phyloP scores from a whole-genome alignment of 2,329 filamentous ascomycete genomes.

The Plectosphaerella plurivora region DNA sequence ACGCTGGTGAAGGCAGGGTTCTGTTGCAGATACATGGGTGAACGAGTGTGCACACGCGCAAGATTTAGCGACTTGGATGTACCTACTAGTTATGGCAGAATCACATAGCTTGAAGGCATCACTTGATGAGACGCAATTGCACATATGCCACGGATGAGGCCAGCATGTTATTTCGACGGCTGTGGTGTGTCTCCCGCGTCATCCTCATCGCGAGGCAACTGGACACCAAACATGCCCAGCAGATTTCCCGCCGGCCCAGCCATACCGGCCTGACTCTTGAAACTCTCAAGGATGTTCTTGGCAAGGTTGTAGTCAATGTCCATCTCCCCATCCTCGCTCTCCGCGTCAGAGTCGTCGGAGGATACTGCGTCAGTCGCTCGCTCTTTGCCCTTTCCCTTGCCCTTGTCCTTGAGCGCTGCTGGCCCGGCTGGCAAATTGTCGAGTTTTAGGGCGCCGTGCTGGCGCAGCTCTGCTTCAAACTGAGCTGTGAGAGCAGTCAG shows the following conservation, averaged over 20 bases:
- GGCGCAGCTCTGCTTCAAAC: conserved; percentile 70
- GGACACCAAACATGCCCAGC: conserved; percentile 78
- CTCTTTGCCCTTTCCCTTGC: conserved; percentile 3
- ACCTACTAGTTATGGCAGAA: too few species aligned
- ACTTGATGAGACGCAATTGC: too few species aligned
- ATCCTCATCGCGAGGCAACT: conserved; percentile 74
- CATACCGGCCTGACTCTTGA: conserved; percentile 84
- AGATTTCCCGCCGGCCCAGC: conserved; percentile 85
- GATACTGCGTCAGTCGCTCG: conserved; percentile 16
- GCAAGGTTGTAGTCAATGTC: conserved; percentile 83
- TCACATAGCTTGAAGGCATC: too few species aligned
- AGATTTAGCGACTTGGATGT: too few species aligned
- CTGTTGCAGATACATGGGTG: too few species aligned
- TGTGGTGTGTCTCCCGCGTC: conserved; percentile 30
- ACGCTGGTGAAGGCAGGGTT: too few species aligned
- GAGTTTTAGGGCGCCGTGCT: conserved; percentile 60
- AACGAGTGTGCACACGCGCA: too few species aligned
- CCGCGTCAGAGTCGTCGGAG: conserved; percentile 29
- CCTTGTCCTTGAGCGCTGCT: conserved; percentile 19
- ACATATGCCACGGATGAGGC: too few species aligned
- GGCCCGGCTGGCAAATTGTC: conserved; percentile 30
- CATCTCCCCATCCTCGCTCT: conserved; percentile 54
- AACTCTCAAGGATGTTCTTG: conserved; percentile 86
- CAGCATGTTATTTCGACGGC: too few species aligned
- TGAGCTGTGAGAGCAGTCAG: conserved; percentile 62